Percentiles rank a stretch among this genome's conserved stretches.
Evolutionary conservation across 2,329 filamentous ascomycete species (phyloP).

Genomic region (Tolypocladium cylindrosporum): DNA sequence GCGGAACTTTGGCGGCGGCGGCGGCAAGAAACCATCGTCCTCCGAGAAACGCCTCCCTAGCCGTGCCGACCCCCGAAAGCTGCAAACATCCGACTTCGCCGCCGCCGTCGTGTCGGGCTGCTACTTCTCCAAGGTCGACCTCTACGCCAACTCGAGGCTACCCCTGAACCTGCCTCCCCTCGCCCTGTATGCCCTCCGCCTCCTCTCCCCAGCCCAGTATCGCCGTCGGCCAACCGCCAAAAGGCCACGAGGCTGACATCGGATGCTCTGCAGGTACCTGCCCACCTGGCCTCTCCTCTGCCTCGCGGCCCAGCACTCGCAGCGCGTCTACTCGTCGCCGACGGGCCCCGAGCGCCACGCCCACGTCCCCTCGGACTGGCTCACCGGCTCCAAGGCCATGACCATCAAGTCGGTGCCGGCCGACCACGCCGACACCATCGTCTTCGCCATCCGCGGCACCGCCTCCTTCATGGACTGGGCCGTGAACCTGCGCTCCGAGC

Average conservation of each 20-base stretch:
- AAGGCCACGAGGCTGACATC: not conserved
- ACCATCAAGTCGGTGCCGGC: constrained; percentile 72
- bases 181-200: constrained; percentile 42
- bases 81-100: constrained; percentile 4
- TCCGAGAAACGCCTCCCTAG: not conserved
- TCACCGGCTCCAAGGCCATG: constrained; percentile 73
- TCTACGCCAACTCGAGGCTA: constrained; percentile 68
- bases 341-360: constrained; percentile 52
- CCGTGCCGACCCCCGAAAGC: not conserved
- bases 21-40: not conserved
- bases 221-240: not conserved
- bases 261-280: constrained; percentile 45
- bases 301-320: constrained; percentile 68
- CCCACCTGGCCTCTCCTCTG: constrained; percentile 69
- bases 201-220: constrained; percentile 2
- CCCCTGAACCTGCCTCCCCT: constrained; percentile 58
- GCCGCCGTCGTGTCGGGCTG: constrained; percentile 30
- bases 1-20: not conserved
- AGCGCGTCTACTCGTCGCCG: constrained; percentile 61
- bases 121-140: constrained; percentile 67
- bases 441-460: constrained; percentile 76
- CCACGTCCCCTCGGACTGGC: constrained; percentile 62
- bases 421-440: constrained; percentile 67
- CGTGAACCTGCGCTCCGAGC: constrained; percentile 66
- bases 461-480: constrained; percentile 79